phyloP scores from a whole-genome alignment of 1,284 basidiomycete genomes.

The Caloboletus inedulis region DNA sequence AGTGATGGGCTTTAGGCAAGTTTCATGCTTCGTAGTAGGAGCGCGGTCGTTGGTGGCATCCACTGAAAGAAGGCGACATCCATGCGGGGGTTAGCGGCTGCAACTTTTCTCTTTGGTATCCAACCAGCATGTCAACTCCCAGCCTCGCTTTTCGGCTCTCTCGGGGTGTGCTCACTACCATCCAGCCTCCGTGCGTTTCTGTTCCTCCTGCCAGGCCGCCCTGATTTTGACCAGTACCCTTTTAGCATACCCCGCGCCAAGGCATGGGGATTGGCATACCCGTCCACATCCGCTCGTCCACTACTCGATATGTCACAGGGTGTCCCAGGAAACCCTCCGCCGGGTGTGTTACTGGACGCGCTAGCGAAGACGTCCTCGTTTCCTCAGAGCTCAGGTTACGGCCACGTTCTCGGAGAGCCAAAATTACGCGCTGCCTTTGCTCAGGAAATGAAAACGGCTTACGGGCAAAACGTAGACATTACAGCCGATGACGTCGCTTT shows the following conservation, averaged over 20 bases:
- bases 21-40: no score
- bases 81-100: neutral
- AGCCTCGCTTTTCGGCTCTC: conserved; percentile 37
- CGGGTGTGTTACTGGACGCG: conserved; percentile 48
- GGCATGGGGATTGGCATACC: conserved; percentile 59
- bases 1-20: no score
- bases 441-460: conserved; percentile 62
- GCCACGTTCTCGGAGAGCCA: conserved; percentile 63
- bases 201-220: no score
- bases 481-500: conserved; percentile 54
- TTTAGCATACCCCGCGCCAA: conserved; percentile 67
- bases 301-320: conserved; percentile 79
- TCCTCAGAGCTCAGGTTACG: conserved; percentile 58
- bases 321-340: conserved; percentile 67
- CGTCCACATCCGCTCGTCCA: conserved; percentile 41
- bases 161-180: conserved; percentile 38
- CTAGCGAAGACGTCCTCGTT: conserved; percentile 48
- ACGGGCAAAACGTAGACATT: conserved; percentile 53
- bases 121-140: neutral
- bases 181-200: conserved; percentile 39
- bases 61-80: neutral
- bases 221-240: neutral
- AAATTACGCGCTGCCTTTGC: conserved; percentile 56
- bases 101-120: neutral
- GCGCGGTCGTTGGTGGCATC: no score